Base-by-base conservation (phyloP, 352 stramenopile species). In the Phytophthora fragariae region DNA sequence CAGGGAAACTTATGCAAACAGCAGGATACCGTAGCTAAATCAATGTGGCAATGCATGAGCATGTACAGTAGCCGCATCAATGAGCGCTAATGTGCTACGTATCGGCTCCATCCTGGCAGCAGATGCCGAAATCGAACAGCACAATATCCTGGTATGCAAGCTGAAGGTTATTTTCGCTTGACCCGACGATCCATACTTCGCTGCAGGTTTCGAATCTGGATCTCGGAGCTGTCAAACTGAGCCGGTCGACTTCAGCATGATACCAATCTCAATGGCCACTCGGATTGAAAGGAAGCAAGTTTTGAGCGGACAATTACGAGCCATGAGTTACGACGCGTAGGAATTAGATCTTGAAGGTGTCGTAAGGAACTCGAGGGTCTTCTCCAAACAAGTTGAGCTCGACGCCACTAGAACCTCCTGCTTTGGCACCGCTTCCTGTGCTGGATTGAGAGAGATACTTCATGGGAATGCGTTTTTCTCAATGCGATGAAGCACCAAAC, bases 401-500 rank as follows among this genome's bases (percentile, higher is more conserved):
- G 37, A 17, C 12, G 12, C 1, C 12, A 15, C 37, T 17, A 9
- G 37, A 5, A 17, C 12, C 14, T 15, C 12, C 7, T 0, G 33
- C 33, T 39, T 39, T 39, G 33, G 19, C 12, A 17, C 15, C 37
- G 37, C 12, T 46, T 17, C 11, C 35, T 41, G 35, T 1, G 35
- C 3, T 41, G 9, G 35, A 41, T 41, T 12, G 35, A 10, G 35
- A 12, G 35, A 14, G 35, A 6, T 31, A 31, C 27, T 31, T 21
- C 44, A 9, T 50, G 44, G 44, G 44, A 21, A 50, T 50, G 37
- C 7, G 12, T 10, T 46, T 33, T 31, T 31, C 9, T 55, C 7
- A 37, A 54, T 63, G 57, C 39, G 60, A 66, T 24, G 31, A 46
- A 68, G 41, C 37, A 47, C 17, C n/a, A 56, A 50, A 50, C 44